These are phyloP conservation scores for Colletotrichum cuscutae DNA, from an alignment of 2,329 filamentous ascomycete genomes.

Conservation along the genomic window DNA sequence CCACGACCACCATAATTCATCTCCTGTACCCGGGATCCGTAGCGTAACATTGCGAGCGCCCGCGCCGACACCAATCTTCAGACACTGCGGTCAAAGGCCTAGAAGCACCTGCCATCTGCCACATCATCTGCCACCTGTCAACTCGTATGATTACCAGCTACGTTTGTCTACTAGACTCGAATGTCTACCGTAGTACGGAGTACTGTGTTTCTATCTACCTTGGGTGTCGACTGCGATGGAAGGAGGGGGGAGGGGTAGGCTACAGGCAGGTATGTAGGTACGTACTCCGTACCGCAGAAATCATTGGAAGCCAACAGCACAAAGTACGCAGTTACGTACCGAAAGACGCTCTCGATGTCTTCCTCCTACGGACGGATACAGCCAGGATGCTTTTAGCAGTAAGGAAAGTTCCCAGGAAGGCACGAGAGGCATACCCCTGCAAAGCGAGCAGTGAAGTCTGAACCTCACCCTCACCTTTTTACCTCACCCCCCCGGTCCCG, in stretches of 20 bases:
- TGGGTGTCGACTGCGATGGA: neutral
- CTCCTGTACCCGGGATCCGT: neutral
- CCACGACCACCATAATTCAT: neutral
- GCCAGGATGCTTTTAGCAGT: neutral
- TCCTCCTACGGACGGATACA: neutral
- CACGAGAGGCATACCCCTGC: slow-evolving; percentile 13
- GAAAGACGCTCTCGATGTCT: too few species aligned
- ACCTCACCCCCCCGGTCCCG: neutral
- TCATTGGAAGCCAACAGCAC: neutral
- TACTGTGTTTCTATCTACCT: too few species aligned
- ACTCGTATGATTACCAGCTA: neutral
- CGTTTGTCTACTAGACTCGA: neutral
- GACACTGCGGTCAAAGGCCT: neutral
- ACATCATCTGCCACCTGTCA: slow-evolving; percentile 1
- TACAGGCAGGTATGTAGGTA: neutral
- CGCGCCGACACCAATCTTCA: neutral
- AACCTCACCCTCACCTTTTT: neutral
- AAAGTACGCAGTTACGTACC: neutral
- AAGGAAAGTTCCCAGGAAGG: neutral
- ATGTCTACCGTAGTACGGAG: too few species aligned
- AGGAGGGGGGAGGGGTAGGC: neutral
- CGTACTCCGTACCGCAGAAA: neutral
- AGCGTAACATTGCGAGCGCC: slow-evolving; percentile 6
- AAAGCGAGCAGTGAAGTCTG: neutral
- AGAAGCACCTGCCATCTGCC: slow-evolving; percentile 1